These are phyloP conservation scores for Colletotrichum ledebouriae DNA, from an alignment of 2,329 filamentous ascomycete genomes.

Conservation along the genomic window DNA sequence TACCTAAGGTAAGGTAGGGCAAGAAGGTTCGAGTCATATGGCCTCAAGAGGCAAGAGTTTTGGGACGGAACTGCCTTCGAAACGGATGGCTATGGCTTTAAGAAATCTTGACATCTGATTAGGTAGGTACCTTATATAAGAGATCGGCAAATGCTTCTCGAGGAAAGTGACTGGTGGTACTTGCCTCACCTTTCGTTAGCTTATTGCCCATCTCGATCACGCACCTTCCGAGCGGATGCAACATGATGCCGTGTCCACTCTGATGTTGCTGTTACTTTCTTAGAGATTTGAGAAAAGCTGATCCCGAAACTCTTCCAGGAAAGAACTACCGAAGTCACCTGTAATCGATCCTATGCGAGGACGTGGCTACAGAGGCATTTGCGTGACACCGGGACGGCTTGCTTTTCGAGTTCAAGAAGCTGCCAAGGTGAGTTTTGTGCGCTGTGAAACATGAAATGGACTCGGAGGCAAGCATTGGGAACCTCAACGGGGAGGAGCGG, in stretches of 20 bases:
- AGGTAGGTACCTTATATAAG: too few relatives aligned
- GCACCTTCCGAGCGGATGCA: slow-evolving; percentile 13
- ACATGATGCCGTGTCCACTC: neutral
- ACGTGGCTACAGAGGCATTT: neutral
- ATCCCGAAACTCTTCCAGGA: neutral
- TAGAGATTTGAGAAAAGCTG: neutral
- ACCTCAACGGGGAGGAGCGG: neutral
- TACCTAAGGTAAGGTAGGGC: too few relatives aligned
- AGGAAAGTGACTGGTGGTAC: neutral
- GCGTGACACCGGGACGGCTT: neutral
- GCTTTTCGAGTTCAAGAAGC: neutral
- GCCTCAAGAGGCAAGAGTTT: too few relatives aligned
- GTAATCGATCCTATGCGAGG: neutral
- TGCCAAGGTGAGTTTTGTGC: neutral
- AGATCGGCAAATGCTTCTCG: too few relatives aligned
- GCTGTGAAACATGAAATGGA: slow-evolving; percentile 3
- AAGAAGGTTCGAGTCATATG: too few relatives aligned
- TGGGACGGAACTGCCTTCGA: too few relatives aligned
- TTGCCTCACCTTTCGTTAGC: neutral
- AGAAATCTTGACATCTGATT: too few relatives aligned
- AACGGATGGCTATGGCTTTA: too few relatives aligned
- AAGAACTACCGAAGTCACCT: neutral
- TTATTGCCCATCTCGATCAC: neutral
- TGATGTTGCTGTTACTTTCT: neutral
- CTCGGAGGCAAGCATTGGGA: neutral